phyloP scores from a whole-genome alignment of 23 red algal species.

The Gracilaria gracilis region DNA sequence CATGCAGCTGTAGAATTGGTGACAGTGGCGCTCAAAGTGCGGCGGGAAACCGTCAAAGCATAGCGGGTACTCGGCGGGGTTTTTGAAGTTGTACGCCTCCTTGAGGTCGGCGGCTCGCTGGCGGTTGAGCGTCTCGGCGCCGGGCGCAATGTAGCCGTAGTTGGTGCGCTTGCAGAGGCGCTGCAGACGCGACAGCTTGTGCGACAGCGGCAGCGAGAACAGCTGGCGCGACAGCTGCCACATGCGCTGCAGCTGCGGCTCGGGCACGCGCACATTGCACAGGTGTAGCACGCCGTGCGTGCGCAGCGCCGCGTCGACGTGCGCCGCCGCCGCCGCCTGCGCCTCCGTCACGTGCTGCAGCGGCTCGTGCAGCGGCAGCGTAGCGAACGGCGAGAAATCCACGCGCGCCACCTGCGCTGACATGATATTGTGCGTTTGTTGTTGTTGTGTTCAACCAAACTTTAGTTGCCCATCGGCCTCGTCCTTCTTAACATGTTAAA shows the following conservation, averaged over 20 bases:
- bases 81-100: slow-evolving; percentile 56
- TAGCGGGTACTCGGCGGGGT: background rate
- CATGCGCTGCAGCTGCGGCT: background rate
- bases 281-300: slow-evolving; percentile 36
- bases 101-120: slow-evolving; percentile 24
- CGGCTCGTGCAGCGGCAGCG: background rate
- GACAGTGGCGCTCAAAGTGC: background rate
- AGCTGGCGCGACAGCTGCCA: slow-evolving; percentile 5
- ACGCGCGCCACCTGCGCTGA: background rate
- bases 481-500: too few species aligned
- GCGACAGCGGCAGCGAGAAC: slow-evolving; percentile 9
- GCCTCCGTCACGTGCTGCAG: background rate
- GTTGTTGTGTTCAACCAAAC: too few species aligned
- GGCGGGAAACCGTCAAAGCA: slow-evolving; percentile 23
- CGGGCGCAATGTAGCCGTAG: slow-evolving; percentile 9
- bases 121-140: slow-evolving; percentile 33
- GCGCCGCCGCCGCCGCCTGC: slow-evolving; percentile 1
- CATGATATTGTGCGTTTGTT: too few species aligned
- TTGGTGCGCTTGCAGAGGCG: background rate
- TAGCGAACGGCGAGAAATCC: slow-evolving; percentile 4
- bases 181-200: background rate
- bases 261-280: slow-evolving; percentile 2
- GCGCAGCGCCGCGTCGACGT: slow-evolving; percentile 14
- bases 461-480: too few species aligned
- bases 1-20: background rate